phyloP scores from a whole-genome alignment of 2,329 filamentous ascomycete genomes.

The Leptodontidium sp. region DNA sequence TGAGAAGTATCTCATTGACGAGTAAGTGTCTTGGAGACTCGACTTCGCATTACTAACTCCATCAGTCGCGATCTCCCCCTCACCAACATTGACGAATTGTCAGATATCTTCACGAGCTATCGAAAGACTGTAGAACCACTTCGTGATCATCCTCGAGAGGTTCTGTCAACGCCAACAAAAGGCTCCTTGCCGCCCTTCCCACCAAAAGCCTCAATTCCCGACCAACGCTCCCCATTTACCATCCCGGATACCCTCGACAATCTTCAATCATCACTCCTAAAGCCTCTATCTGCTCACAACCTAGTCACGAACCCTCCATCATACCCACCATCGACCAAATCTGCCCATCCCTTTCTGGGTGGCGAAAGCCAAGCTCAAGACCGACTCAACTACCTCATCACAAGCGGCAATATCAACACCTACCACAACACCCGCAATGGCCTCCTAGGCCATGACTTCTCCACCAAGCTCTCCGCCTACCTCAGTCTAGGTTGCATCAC shows the following conservation, averaged over 20 bases:
- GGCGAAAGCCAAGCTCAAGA: slow-evolving; percentile 68
- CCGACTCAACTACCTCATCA: slow-evolving; percentile 67
- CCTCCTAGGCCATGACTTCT: slow-evolving; percentile 73
- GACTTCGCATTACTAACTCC: not conserved
- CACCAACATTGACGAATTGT: slow-evolving; percentile 64
- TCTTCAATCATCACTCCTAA: slow-evolving; percentile 61
- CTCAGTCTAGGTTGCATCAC: slow-evolving; percentile 77
- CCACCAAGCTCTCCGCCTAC: slow-evolving; percentile 79
- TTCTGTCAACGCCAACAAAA: slow-evolving; percentile 60
- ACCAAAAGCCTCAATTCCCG: slow-evolving; percentile 56
- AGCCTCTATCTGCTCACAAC: slow-evolving; percentile 61
- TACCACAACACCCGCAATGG: slow-evolving; percentile 80
- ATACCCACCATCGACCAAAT: slow-evolving; percentile 60
- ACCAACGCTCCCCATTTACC: slow-evolving; percentile 68
- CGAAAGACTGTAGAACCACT: slow-evolving; percentile 78
- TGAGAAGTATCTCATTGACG: slow-evolving; percentile 82
- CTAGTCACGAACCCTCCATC: slow-evolving; percentile 60
- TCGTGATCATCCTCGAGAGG: slow-evolving; percentile 66
- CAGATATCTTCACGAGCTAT: slow-evolving; percentile 79
- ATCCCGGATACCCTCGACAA: slow-evolving; percentile 64
- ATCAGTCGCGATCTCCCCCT: slow-evolving; percentile 72
- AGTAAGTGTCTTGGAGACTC: slow-evolving; percentile 62
- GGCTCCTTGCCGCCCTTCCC: slow-evolving; percentile 65
- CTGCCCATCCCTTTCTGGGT: slow-evolving; percentile 72
- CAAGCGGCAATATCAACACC: slow-evolving; percentile 63